phyloP scores from a whole-genome alignment of 345 rosid genomes.

The Mangifera indica region DNA sequence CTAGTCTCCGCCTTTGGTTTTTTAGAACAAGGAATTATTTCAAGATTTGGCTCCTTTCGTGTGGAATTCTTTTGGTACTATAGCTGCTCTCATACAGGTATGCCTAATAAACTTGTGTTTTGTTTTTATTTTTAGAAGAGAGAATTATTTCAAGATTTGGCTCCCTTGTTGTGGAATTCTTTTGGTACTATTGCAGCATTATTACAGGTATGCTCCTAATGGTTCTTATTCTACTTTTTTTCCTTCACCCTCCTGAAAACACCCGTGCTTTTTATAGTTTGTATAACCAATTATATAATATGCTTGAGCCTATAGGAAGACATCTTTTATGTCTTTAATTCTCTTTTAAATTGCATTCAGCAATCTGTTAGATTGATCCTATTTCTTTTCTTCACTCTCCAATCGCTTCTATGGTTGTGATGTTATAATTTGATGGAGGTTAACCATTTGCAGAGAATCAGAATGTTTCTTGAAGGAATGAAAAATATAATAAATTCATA shows the following conservation, averaged over 20 bases:
- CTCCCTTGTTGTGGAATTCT: slow-evolving; percentile 87
- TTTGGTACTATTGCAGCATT: slow-evolving; percentile 79
- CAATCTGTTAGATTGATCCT: not conserved
- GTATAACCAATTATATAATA: not conserved
- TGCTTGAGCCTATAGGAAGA: not conserved
- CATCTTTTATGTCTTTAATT: not conserved
- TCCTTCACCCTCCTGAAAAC: not conserved
- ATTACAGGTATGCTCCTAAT: slow-evolving; percentile 58
- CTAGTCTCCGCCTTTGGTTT: slow-evolving; percentile 36
- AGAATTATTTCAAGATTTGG: slow-evolving; percentile 95
- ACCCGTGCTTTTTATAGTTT: not conserved
- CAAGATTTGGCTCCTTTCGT: slow-evolving; percentile 48
- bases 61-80: slow-evolving; percentile 55
- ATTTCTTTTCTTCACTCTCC: not conserved
- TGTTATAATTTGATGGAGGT: not conserved
- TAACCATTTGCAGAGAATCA: not conserved
- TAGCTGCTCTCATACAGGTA: slow-evolving; percentile 52
- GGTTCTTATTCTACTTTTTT: slow-evolving; percentile 10
- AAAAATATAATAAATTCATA: too few species aligned
- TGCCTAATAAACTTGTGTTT: slow-evolving; percentile 37
- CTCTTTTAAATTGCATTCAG: not conserved
- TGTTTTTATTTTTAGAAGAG: slow-evolving; percentile 59
- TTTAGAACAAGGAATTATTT: slow-evolving; percentile 48
- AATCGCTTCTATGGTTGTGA: not conserved
- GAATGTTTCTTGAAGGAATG: not conserved